These are phyloP conservation scores for Alternaria longipes DNA, from an alignment of 2,329 filamentous ascomycete genomes.

Conservation along the genomic window DNA sequence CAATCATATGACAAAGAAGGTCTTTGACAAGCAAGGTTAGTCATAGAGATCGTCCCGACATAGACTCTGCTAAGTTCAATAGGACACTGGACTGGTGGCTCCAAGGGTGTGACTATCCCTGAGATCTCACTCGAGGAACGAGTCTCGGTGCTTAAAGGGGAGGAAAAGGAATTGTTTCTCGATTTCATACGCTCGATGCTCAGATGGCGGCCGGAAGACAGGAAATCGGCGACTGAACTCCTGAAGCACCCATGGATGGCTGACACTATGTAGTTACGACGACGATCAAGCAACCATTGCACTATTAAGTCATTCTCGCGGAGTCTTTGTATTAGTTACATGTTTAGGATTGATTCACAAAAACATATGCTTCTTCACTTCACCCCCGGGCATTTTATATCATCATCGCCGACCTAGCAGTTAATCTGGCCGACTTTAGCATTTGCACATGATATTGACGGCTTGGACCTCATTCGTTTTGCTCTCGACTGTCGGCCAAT, in stretches of 20 bases:
- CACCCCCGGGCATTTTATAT: too few relatives aligned
- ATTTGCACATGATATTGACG: too few relatives aligned
- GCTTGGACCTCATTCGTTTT: too few relatives aligned
- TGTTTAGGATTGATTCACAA: too few relatives aligned
- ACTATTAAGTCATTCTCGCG: too few relatives aligned
- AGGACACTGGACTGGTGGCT: slow-evolving; percentile 33
- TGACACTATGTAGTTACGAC: too few relatives aligned
- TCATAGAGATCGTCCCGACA: slow-evolving; percentile 20
- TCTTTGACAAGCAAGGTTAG: slow-evolving; percentile 39
- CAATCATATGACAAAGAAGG: slow-evolving; percentile 30
- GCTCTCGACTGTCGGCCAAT: too few relatives aligned
- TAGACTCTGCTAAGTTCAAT: slow-evolving; percentile 25
- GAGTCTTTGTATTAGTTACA: too few relatives aligned
- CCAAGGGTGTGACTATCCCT: slow-evolving; percentile 22
- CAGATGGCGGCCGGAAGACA: slow-evolving; percentile 49
- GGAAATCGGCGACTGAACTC: slow-evolving; percentile 34
- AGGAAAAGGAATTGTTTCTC: slow-evolving; percentile 44
- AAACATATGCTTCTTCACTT: too few relatives aligned
- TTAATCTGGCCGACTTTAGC: too few relatives aligned
- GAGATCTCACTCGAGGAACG: slow-evolving; percentile 27
- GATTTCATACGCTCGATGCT: slow-evolving; percentile 49
- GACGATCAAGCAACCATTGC: too few relatives aligned
- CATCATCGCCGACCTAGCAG: too few relatives aligned
- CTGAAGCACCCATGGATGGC: slow-evolving; percentile 32
- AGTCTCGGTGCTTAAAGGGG: slow-evolving; percentile 32